Evolutionary conservation across 1,284 basidiomycete genomes (phyloP).

Genomic region (Ganoderma lingzhi): DNA sequence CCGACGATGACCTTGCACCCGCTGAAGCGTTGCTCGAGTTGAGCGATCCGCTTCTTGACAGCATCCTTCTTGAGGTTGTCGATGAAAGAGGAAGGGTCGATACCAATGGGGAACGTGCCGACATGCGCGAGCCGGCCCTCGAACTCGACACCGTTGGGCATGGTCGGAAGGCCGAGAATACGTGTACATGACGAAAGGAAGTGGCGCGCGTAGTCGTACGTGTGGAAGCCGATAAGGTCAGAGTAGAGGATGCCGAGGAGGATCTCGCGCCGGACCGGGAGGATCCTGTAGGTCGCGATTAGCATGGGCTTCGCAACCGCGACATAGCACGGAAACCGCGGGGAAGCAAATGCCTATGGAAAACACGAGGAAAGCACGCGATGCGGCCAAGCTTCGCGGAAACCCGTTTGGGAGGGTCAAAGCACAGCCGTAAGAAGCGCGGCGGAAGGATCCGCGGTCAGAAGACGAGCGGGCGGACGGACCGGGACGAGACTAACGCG

Average conservation of each 20-base stretch:
- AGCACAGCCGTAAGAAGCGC: conserved; percentile 4
- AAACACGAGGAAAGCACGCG: conserved; percentile 15
- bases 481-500: conserved; percentile 21
- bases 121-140: conserved; percentile 96
- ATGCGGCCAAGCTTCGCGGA: conserved; percentile 17
- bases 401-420: conserved; percentile 1
- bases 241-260: conserved; percentile 95
- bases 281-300: conserved; percentile 64
- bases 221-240: conserved; percentile 98
- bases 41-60: conserved; percentile 82
- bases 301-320: conserved; percentile 1
- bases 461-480: conserved; percentile 22
- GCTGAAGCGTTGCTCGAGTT: conserved; percentile 89
- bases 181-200: conserved; percentile 98
- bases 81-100: conserved; percentile 93
- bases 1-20: conserved; percentile 98
- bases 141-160: conserved; percentile 98
- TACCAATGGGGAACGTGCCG: conserved; percentile 98
- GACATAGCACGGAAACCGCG: background rate
- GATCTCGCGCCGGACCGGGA: conserved; percentile 97
- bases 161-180: conserved; percentile 94
- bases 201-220: conserved; percentile 99
- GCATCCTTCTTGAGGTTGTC: conserved; percentile 83
- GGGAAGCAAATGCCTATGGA: background rate
- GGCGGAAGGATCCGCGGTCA: conserved; percentile 18